Evolutionary conservation across 2,329 filamentous ascomycete genomes (phyloP).

Genomic region (Verticillium albo-atrum): DNA sequence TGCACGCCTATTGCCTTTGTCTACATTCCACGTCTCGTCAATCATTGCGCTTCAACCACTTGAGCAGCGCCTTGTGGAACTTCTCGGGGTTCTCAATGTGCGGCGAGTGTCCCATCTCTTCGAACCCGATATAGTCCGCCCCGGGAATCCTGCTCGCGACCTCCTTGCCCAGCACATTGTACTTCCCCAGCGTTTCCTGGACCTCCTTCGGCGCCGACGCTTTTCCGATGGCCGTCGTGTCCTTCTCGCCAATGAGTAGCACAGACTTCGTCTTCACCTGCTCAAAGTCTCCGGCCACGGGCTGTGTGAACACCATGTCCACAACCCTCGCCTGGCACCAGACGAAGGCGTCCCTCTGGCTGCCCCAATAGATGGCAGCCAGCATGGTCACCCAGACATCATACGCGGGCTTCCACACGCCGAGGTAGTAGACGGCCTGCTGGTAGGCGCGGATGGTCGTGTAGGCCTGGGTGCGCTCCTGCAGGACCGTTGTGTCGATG

Average conservation of each 20-base stretch:
- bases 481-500: constrained; percentile 31
- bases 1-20: too few relatives aligned
- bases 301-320: constrained; percentile 51
- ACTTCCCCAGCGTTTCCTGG: constrained; percentile 40
- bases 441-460: constrained; percentile 40
- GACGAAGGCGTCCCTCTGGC: constrained; percentile 34
- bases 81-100: constrained; percentile 45
- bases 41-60: constrained; percentile 34
- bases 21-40: too few relatives aligned
- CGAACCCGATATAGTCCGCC: constrained; percentile 40
- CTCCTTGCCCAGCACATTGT: constrained; percentile 42
- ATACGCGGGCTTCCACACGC: constrained; percentile 43
- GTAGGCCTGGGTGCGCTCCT: constrained; percentile 36
- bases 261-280: constrained; percentile 39
- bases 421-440: constrained; percentile 42
- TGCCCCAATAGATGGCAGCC: constrained; percentile 43
- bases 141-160: constrained; percentile 38
- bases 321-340: constrained; percentile 45
- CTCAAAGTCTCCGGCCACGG: constrained; percentile 45
- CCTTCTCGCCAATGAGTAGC: constrained; percentile 45
- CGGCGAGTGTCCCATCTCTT: constrained; percentile 45
- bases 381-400: constrained; percentile 53
- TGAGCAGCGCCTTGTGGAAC: constrained; percentile 41
- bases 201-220: constrained; percentile 42
- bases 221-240: constrained; percentile 51